Conservation (phyloP, 2,329 filamentous ascomycete species). For the Leptographium galeiforme region DNA sequence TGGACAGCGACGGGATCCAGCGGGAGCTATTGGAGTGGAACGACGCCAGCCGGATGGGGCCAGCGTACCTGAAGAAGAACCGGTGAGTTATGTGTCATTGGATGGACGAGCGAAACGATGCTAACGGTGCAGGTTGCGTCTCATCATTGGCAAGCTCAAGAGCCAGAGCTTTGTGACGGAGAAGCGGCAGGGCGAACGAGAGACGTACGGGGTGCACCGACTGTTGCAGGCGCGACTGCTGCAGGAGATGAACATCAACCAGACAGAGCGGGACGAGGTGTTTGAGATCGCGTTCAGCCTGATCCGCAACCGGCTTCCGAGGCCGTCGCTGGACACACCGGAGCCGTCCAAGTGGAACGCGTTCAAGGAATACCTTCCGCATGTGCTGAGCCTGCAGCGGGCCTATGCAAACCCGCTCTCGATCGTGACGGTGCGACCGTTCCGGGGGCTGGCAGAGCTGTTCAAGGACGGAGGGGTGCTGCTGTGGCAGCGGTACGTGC, state of each 20-base stretch:
- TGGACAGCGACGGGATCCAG: constrained; percentile 9
- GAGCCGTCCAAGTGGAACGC: constrained; percentile 8
- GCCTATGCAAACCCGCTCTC: constrained; percentile 9
- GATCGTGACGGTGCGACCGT: constrained; percentile 9
- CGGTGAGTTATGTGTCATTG: not conserved
- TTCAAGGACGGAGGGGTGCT: constrained; percentile 11
- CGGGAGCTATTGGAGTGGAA: constrained; percentile 9
- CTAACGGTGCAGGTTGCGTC: not conserved
- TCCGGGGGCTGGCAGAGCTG: constrained; percentile 6
- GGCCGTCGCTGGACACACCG: constrained; percentile 8
- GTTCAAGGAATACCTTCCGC: constrained; percentile 9
- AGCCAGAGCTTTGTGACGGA: constrained; percentile 6
- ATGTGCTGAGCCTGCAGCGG: constrained; percentile 10
- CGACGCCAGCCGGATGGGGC: constrained; percentile 2
- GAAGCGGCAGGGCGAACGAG: constrained; percentile 4
- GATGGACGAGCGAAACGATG: no score
- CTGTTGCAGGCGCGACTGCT: constrained; percentile 7
- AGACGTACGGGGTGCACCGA: constrained; percentile 7
- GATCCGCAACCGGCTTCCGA: constrained; percentile 8
- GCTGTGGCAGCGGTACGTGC: constrained; percentile 9
- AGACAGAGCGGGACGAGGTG: constrained; percentile 5
- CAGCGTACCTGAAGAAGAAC: constrained; percentile 4
- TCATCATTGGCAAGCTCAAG: constrained; percentile 10
- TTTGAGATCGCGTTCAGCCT: constrained; percentile 8
- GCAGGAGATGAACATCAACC: constrained; percentile 6